A percentile compares a stretch with the other conserved stretches of the same genome.
phyloP scores from a whole-genome alignment of 106 monocot genomes.

The Dendrobium huoshanense region DNA sequence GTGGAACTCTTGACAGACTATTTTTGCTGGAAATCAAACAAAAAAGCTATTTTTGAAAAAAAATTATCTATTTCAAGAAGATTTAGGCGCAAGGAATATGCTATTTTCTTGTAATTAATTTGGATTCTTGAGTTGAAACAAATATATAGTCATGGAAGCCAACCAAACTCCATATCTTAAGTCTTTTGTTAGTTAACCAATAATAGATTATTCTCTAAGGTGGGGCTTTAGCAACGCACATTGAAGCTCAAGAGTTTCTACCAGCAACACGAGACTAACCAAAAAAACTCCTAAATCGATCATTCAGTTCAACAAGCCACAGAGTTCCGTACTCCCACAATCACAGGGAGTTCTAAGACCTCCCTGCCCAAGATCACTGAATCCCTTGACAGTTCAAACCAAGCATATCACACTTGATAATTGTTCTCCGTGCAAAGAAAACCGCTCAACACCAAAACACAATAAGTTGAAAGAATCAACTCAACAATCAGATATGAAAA shows the following conservation, averaged over 20 bases:
- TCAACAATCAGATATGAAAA: background rate
- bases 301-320: too few species aligned
- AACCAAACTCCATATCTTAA: background rate
- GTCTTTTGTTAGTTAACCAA: background rate
- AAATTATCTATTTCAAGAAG: too few species aligned
- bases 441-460: background rate
- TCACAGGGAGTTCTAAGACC: too few species aligned
- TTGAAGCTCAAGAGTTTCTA: background rate
- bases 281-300: too few species aligned
- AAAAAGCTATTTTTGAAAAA: too few species aligned
- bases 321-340: too few species aligned
- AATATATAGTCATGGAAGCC: background rate
- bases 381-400: background rate
- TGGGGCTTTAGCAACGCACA: background rate
- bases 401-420: background rate
- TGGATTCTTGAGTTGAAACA: background rate
- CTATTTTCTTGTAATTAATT: background rate
- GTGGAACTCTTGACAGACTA: too few species aligned
- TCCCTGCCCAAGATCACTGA: background rate
- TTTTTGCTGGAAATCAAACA: too few species aligned
- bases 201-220: background rate
- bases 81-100: too few species aligned
- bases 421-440: background rate
- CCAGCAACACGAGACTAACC: background rate
- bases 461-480: background rate